Conservation (phyloP, 1,139 yeast species). For the Debaryomyces sp. region DNA sequence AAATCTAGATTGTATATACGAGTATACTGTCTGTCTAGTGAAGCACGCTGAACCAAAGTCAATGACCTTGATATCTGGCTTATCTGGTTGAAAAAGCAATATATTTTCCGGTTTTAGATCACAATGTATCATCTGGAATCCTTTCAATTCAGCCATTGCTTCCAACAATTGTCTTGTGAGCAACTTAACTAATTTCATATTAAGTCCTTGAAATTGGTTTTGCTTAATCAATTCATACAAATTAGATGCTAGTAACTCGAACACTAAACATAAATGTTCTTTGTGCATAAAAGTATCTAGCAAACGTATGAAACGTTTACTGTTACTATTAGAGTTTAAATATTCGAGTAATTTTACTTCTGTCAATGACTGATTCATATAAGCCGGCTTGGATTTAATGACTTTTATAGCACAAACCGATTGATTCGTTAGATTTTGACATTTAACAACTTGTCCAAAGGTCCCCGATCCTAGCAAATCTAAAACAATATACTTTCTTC, state of each 20-base stretch:
- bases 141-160: slow-evolving; percentile 77
- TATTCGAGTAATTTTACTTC: slow-evolving; percentile 88
- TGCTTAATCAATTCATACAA: slow-evolving; percentile 89
- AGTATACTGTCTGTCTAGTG: slow-evolving; percentile 84
- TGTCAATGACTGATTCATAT: slow-evolving; percentile 85
- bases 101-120: slow-evolving; percentile 97
- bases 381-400: slow-evolving; percentile 89
- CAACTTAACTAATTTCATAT: slow-evolving; percentile 75
- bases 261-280: slow-evolving; percentile 89
- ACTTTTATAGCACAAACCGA: slow-evolving; percentile 94
- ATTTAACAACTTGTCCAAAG: slow-evolving; percentile 97
- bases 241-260: slow-evolving; percentile 86
- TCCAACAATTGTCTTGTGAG: slow-evolving; percentile 82
- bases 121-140: slow-evolving; percentile 88
- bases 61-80: slow-evolving; percentile 87
- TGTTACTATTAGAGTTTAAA: slow-evolving; percentile 72
- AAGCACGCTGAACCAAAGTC: slow-evolving; percentile 98
- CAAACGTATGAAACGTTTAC: slow-evolving; percentile 74
- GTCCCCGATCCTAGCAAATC: slow-evolving; percentile 96
- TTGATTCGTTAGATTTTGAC: slow-evolving; percentile 87
- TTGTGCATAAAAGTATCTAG: slow-evolving; percentile 91
- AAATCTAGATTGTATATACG: slow-evolving; percentile 94
- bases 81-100: slow-evolving; percentile 75
- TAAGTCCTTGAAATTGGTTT: slow-evolving; percentile 90
- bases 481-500: slow-evolving; percentile 81